Evolutionary conservation across 1,139 yeast genomes (phyloP).

Genomic region (Tardiomyces depauwii): DNA sequence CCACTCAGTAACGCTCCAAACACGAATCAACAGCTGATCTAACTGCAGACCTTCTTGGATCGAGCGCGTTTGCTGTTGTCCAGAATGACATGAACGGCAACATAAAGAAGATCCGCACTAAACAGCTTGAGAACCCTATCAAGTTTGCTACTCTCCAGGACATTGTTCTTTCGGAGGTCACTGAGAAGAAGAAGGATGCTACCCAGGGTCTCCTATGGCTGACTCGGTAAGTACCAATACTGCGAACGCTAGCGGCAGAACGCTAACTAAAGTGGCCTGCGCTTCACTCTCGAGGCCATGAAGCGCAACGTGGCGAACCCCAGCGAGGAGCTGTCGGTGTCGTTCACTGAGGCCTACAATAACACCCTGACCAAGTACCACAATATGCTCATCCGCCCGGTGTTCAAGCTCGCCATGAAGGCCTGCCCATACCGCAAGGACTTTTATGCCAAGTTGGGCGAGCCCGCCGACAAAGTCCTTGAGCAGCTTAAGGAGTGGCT

Average conservation of each 20-base stretch:
- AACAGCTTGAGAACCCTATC: slow-evolving; percentile 50
- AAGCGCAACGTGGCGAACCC: slow-evolving; percentile 56
- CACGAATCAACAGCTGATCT: background rate
- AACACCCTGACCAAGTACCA: slow-evolving; percentile 76
- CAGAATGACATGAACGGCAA: slow-evolving; percentile 87
- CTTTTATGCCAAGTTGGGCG: slow-evolving; percentile 71
- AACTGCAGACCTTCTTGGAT: slow-evolving; percentile 48
- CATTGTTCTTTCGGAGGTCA: slow-evolving; percentile 56
- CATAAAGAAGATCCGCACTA: slow-evolving; percentile 60
- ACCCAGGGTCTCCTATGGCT: slow-evolving; percentile 91
- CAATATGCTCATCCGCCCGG: slow-evolving; percentile 70
- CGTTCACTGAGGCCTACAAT: slow-evolving; percentile 74
- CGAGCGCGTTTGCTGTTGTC: slow-evolving; percentile 75
- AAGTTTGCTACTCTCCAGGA: slow-evolving; percentile 61
- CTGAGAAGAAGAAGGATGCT: slow-evolving; percentile 59
- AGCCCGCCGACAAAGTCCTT: slow-evolving; percentile 41
- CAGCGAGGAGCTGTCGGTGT: slow-evolving; percentile 56
- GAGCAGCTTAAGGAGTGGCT: slow-evolving; percentile 65
- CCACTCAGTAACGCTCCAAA: no score
- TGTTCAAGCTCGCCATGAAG: slow-evolving; percentile 89
- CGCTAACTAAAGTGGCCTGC: slow-evolving; percentile 54
- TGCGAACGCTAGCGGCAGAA: no score
- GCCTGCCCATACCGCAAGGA: slow-evolving; percentile 90
- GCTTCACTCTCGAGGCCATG: slow-evolving; percentile 83
- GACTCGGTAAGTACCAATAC: slow-evolving; percentile 28